Base-by-base conservation (phyloP, 148 eudicot genomes). In the Oxyria digyna region DNA sequence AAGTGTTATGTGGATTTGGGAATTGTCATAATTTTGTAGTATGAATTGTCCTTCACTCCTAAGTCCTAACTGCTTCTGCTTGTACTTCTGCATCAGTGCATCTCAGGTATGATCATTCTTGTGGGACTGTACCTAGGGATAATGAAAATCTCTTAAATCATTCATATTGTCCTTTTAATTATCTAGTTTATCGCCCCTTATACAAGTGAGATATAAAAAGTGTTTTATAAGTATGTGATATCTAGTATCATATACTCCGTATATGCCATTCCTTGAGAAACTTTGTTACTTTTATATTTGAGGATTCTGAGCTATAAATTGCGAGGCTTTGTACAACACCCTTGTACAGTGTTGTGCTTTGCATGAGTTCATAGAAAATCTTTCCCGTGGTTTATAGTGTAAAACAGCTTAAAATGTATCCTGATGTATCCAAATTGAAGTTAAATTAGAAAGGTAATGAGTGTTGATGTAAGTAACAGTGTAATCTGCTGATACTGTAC, bases 81-180 rank as follows among this genome's bases (percentile, higher is more conserved):
- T 59, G 8, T 38, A 1, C 41, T 4, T 38, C 41, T 45, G 64
- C 18, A 31, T 18, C 64, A 4, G 9, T 45, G 64, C 18, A 31
- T 18, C 64, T 59, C 37, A 27, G 64, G 29, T 29, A 59, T 59
- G 65, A 59, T 20, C 65, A 59, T 59, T 59, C 38, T 59, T 15
- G 20, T 59, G 65, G 38, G 35, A 20, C 21, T 29, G 65, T 29
- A 15, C 29, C 37, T 11, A 2, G 9, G 65, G 31, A 29, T 59
- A 59, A 27, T 17, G 13, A 59, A 59, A 27, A 31, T 10, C 20
- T 13, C 0, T 23, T 13, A 29, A 27, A 57, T 13, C 64, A 27
- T 35, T 37, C 12, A 20, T 27, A 5, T 57, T 24, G 0, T 50
- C 57, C 57, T 50, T 43, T 20, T 55, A 26, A 23, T 55, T 55